Percentiles rank a stretch among this genome's conserved stretches.
phyloP scores from a whole-genome alignment of 331 rosid species.

The Stylosanthes scabra region DNA sequence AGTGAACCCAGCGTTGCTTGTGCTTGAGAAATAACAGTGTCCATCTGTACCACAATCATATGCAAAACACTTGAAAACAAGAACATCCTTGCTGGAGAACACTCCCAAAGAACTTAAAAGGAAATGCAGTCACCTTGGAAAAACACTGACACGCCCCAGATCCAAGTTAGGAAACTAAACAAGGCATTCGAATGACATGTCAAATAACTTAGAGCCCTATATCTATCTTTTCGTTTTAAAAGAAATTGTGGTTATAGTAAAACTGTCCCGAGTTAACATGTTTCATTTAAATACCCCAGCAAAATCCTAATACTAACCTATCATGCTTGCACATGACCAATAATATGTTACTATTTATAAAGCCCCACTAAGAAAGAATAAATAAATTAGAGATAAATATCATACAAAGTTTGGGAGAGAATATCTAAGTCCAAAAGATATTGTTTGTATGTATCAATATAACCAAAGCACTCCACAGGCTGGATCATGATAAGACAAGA shows the following conservation, averaged over 20 bases:
- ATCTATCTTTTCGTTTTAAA: no score
- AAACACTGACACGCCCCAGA: not conserved
- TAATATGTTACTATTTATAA: not conserved
- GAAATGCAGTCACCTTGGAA: not conserved
- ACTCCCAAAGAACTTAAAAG: not conserved
- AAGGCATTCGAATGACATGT: not conserved
- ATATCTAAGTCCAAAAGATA: not conserved
- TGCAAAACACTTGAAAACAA: constrained; percentile 33
- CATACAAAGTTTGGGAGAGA: not conserved
- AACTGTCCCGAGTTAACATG: no score
- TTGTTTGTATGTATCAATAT: no score
- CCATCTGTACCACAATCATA: constrained; percentile 62
- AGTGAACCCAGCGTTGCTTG: constrained; percentile 93
- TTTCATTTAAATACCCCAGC: not conserved
- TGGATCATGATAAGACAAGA: constrained; percentile 8
- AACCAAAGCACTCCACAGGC: not conserved
- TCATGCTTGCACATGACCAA: not conserved
- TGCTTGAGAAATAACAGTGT: constrained; percentile 91
- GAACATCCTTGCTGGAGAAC: constrained; percentile 17
- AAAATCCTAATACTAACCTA: not conserved
- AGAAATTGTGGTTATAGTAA: no score
- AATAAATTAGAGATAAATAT: not conserved
- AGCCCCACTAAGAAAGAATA: constrained; percentile 1
- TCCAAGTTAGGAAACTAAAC: not conserved
- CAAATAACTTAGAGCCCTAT: not conserved